Evolutionary conservation across 2,329 filamentous ascomycete genomes (phyloP), one percentile per base, ranked within the genome.

Genomic region (Esteya vermicola): DNA sequence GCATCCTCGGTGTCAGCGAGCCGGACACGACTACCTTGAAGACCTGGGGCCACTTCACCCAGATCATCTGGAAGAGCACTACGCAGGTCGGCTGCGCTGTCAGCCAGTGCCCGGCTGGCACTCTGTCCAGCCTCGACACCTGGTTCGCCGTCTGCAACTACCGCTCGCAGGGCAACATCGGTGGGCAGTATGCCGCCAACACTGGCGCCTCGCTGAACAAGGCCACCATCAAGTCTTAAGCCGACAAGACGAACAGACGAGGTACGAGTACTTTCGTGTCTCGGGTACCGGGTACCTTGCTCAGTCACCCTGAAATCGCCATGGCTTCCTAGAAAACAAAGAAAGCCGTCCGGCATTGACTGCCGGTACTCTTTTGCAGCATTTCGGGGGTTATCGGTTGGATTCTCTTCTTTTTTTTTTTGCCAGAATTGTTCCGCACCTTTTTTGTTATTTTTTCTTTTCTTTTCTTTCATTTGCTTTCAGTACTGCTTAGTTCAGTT

Each of bases 81-180:
- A 70, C 60, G 16, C 49, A 64, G 30, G 63, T 86, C 39, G 82
- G 78, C 48, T 88, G 82, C 55, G 66, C 64, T 38, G 72, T 64
- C 27, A 54, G 64, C 38, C 59, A 65, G 55, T 82, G 79, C 61
- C 51, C 57, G 12, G 52, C 61, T 27, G 68, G 69, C 42, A 69
- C 63, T 26, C 59, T 73, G 47, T 58, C 54, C 19, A 48, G 43
- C 48, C 58, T 75, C 64, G 68, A 67, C 28, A 61, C 76, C n/a
- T 77, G 72, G 62, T 85, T 75, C 67, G 88, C 82, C 23, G 85
- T 93, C 52, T 94, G 85, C 78, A 89, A 94, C 72, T 94, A 94
- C 66, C 65, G 63, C 49, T 70, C 76, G 45, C 63, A 22, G 70
- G 70, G 71, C 49, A 75, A 76, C 58, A 60, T 67, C 34, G 64